A percentile compares a stretch with the other conserved stretches of the same genome.
These are phyloP conservation scores for Tolypocladium tropicale DNA, from an alignment of 2,329 filamentous ascomycete genomes.

Conservation along the genomic window DNA sequence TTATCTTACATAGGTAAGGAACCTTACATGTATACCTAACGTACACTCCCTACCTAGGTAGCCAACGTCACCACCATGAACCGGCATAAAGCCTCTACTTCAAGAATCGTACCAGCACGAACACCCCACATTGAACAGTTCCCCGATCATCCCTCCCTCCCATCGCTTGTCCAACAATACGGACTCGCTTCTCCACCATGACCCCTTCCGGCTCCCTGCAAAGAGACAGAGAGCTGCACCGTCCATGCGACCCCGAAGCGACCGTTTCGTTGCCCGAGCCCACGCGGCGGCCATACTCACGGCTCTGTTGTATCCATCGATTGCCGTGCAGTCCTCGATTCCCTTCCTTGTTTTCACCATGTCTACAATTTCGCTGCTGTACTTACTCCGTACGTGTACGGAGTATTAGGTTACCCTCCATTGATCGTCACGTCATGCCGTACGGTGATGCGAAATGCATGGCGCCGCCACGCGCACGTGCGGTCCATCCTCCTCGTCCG, in stretches of 20 bases:
- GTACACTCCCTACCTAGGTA: too few relatives aligned
- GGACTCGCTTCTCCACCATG: background rate
- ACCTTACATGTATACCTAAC: too few relatives aligned
- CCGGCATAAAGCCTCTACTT: too few relatives aligned
- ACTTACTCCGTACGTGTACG: too few relatives aligned
- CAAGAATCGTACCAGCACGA: too few relatives aligned
- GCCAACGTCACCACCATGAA: too few relatives aligned
- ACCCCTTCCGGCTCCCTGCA: background rate
- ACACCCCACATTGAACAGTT: too few relatives aligned
- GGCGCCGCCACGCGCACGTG: background rate
- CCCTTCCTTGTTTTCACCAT: too few relatives aligned
- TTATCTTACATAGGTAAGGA: too few relatives aligned
- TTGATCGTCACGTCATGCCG: background rate
- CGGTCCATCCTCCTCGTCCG: background rate
- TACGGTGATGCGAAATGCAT: background rate
- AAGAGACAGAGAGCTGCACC: background rate
- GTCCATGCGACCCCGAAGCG: background rate
- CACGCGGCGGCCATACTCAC: background rate
- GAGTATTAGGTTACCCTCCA: too few relatives aligned
- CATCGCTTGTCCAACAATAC: background rate
- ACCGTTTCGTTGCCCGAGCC: background rate
- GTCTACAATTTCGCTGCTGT: too few relatives aligned
- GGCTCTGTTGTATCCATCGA: background rate
- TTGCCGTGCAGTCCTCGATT: background rate
- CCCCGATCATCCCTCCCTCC: background rate